A percentile compares a stretch with the other conserved stretches of the same genome.
Evolutionary conservation across 257 asterid genomes (phyloP).

Genomic region (Solanum chmielewskii): DNA sequence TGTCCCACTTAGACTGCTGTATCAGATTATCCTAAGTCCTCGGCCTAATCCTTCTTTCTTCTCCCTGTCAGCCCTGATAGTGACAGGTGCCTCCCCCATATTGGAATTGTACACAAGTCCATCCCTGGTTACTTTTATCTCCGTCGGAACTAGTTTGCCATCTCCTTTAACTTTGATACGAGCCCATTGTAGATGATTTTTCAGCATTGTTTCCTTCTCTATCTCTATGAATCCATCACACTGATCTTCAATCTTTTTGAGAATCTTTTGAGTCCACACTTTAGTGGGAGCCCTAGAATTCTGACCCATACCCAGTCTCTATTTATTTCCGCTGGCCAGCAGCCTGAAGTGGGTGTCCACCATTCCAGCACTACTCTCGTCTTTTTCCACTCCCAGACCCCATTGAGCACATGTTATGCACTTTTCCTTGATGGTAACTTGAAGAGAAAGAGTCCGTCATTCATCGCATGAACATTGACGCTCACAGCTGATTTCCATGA

Average conservation of each 20-base stretch:
- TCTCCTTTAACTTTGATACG: not conserved
- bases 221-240: not conserved
- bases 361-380: not conserved
- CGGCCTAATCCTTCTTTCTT: not conserved
- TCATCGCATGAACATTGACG: not conserved
- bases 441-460: not conserved
- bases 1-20: not conserved
- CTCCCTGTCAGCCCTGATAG: not conserved
- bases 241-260: not conserved
- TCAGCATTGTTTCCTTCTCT: not conserved
- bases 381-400: not conserved
- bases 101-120: not conserved
- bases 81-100: not conserved
- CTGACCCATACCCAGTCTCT: not conserved
- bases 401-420: not conserved
- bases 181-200: not conserved
- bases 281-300: not conserved
- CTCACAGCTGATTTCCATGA: not conserved
- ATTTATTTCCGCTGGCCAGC: not conserved
- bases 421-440: not conserved
- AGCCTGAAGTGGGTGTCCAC: not conserved
- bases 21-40: not conserved
- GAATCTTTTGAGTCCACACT: not conserved
- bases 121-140: too few species aligned
- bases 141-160: too few species aligned